Conservation (phyloP, 345 rosid species). For the Viola odorata region DNA sequence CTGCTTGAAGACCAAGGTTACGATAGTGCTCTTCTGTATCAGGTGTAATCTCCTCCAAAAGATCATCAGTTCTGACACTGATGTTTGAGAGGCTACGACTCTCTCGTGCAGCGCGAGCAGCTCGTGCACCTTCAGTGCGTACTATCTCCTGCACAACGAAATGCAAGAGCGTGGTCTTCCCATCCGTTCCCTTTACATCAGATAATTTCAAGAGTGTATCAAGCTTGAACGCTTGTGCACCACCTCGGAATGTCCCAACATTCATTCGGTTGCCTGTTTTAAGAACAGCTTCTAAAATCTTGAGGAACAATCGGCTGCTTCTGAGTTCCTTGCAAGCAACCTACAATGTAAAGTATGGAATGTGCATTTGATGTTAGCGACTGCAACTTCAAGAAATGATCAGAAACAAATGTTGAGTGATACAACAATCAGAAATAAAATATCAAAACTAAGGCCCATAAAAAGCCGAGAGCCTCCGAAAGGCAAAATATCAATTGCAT, state of each 20-base stretch:
- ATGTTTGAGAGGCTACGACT: slow-evolving; percentile 47
- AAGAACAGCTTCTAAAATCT: slow-evolving; percentile 96
- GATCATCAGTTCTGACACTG: slow-evolving; percentile 72
- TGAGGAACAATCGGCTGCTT: slow-evolving; percentile 79
- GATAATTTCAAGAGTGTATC: slow-evolving; percentile 92
- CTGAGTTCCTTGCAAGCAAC: slow-evolving; percentile 86
- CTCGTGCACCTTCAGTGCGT: slow-evolving; percentile 84
- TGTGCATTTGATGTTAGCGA: not conserved
- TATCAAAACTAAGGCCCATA: not conserved
- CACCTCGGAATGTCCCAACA: slow-evolving; percentile 93
- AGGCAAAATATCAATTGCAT: not conserved
- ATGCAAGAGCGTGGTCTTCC: slow-evolving; percentile 94
- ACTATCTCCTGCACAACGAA: slow-evolving; percentile 93
- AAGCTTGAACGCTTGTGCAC: slow-evolving; percentile 96
- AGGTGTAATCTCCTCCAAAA: slow-evolving; percentile 46
- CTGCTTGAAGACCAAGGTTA: slow-evolving; percentile 75
- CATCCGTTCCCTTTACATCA: slow-evolving; percentile 93
- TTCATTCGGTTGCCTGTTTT: slow-evolving; percentile 99
- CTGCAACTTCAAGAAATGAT: not conserved
- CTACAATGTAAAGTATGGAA: slow-evolving; percentile 28
- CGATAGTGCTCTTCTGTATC: slow-evolving; percentile 65
- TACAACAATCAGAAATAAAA: not conserved
- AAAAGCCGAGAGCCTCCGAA: not conserved
- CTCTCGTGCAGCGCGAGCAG: slow-evolving; percentile 68
- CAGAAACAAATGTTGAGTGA: slow-evolving; percentile 1